Percentiles rank a stretch among this genome's conserved stretches.
phyloP scores from a whole-genome alignment of 371 early-diverging fungal species.

The Chytridium lagenaria region DNA sequence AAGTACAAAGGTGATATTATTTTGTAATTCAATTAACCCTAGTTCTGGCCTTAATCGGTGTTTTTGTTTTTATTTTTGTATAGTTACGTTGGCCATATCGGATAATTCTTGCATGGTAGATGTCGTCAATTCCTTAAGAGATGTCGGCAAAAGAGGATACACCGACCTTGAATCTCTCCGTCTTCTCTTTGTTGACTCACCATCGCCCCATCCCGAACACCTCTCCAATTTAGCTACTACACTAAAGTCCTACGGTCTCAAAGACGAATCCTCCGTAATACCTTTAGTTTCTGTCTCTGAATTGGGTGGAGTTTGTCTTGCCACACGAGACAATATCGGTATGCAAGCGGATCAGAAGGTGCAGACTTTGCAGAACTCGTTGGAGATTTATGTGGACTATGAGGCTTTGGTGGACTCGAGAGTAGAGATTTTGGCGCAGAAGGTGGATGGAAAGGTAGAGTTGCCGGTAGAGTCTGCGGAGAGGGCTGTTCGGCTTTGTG shows the following conservation, averaged over 20 bases:
- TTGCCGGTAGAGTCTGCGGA: neutral
- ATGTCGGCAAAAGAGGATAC: conserved; percentile 64
- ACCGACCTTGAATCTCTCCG: conserved; percentile 70
- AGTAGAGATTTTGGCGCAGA: conserved; percentile 36
- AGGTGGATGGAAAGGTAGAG: neutral
- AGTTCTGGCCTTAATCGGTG: neutral
- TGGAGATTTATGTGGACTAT: conserved; percentile 49
- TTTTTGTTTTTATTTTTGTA: conserved; percentile 23
- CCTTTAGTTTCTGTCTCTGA: conserved; percentile 31
- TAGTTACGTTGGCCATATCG: conserved; percentile 65
- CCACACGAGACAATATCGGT: neutral
- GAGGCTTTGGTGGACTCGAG: conserved; percentile 44
- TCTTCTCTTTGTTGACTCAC: conserved; percentile 72
- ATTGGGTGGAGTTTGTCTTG: conserved; percentile 34
- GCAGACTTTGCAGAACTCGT: neutral
- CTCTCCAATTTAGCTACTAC: conserved; percentile 67
- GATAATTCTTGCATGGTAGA: conserved; percentile 48
- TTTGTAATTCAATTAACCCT: conserved; percentile 3
- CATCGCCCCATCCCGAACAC: conserved; percentile 65
- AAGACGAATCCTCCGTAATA: neutral
- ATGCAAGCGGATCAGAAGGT: neutral
- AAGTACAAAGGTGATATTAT: conserved; percentile 36
- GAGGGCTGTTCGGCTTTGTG: neutral
- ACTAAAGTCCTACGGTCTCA: conserved; percentile 50
- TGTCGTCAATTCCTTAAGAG: conserved; percentile 57